Evolutionary conservation across 2,329 filamentous ascomycete genomes (phyloP).

Genomic region (Pyrenophora seminiperda): DNA sequence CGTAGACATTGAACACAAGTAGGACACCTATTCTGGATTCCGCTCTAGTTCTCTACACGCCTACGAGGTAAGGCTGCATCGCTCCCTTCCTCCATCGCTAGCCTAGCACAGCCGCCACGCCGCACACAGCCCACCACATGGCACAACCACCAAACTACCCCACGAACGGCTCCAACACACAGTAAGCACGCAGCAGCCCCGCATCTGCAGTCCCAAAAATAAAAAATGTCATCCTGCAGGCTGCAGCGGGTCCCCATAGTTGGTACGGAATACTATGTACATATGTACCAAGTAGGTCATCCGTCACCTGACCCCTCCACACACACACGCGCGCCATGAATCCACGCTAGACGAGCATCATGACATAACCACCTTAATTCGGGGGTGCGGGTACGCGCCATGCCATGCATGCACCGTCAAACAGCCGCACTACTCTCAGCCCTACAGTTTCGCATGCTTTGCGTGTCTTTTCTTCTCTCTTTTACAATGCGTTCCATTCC

Average conservation of each 20-base stretch:
- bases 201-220: conserved; percentile 17
- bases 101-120: conserved; percentile 3
- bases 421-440: no score
- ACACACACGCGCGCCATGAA: not conserved
- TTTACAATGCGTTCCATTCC: not conserved
- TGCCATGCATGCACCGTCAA: not conserved
- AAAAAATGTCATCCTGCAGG: conserved; percentile 19
- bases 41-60: not conserved
- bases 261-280: no score
- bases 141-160: conserved; percentile 3
- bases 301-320: not conserved
- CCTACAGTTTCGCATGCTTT: conserved; percentile 1
- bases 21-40: no score
- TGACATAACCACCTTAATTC: conserved; percentile 17
- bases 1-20: no score
- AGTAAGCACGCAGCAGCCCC: conserved; percentile 3
- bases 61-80: not conserved
- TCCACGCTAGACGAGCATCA: conserved; percentile 13
- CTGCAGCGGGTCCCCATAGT: conserved; percentile 10
- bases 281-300: no score
- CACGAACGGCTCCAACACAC: conserved; percentile 1
- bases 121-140: conserved; percentile 3
- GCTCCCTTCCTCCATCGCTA: not conserved
- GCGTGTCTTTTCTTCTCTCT: no score
- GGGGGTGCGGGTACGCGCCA: not conserved